Evolutionary conservation across 2,329 filamentous ascomycete species (phyloP), one percentile per base, ranked within the genome.

Genomic region (Fusarium praegraminearum): DNA sequence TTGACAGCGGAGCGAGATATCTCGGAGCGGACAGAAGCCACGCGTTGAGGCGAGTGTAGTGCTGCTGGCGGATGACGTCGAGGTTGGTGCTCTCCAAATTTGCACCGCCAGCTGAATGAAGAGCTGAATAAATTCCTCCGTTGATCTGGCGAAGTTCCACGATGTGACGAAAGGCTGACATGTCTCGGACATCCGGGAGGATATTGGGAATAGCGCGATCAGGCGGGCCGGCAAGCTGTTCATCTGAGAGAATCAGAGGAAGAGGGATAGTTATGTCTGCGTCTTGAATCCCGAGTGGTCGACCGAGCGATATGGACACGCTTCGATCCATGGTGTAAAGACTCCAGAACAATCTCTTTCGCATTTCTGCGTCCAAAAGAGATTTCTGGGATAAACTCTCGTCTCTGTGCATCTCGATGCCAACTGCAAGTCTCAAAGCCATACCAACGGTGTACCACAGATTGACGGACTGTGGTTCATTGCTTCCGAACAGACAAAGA

Each of bases 361-460:
- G 60, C 71, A 73, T 73, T 20, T 73, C 70, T 5, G 71, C 57
- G 4, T 73, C 71, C 0, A 73, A 18, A 3, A 73, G 33, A 2
- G 59, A 46, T n/a, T 44, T 73, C 4, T 62, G 47, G 2, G 57
- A 44, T 0, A 72, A 28, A 5, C 62, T 70, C 28, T 73, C 71
- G 15, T 65, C 62, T 10, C 71, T 67, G 32, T 73, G 71, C 20
- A 73, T 62, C 20, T 72, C 71, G 4, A 72, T 73, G 1, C 71
- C 71, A 2, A 73, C 65, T 2, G 71, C 69, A 32, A 73, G 71
- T 3, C 71, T 62, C 22, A 73, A 20, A 4, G 71, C 71, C 36
- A 73, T 46, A 3, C 71, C 71, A 53, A 72, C 71, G 3, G 68
- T 72, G 24, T 73, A 71, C 71, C 71, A 73, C 30, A 73, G 10